Evolutionary conservation across 169 alveolate genomes (phyloP).

Genomic region (Eimeria praecox): DNA sequence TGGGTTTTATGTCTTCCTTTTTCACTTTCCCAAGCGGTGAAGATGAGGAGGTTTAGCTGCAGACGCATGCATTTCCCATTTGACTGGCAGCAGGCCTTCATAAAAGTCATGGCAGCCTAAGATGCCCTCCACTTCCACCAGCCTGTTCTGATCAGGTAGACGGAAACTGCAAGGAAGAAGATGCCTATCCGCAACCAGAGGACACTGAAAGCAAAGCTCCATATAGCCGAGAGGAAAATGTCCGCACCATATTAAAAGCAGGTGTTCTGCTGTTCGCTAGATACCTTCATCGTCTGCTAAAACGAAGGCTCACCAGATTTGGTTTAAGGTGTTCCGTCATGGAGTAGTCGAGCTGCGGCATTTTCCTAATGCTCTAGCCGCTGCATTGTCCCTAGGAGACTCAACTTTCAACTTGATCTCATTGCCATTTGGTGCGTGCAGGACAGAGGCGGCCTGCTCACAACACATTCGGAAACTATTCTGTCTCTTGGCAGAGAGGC

Average conservation of each 20-base stretch:
- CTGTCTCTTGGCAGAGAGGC: conserved; percentile 72
- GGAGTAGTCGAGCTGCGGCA: neutral
- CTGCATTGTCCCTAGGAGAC: neutral
- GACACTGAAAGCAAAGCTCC: neutral
- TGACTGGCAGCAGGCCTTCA: neutral
- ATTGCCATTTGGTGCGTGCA: neutral
- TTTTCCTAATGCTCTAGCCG: neutral
- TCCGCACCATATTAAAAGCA: neutral
- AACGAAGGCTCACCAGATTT: neutral
- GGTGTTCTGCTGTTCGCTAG: neutral
- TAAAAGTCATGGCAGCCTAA: neutral
- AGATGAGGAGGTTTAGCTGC: neutral
- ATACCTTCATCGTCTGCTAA: neutral
- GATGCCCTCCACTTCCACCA: neutral
- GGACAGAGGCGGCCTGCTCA: neutral
- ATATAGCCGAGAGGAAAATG: neutral
- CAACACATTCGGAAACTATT: conserved; percentile 20
- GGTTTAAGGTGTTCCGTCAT: neutral
- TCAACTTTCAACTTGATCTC: neutral
- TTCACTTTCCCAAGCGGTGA: neutral
- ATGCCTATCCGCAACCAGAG: neutral
- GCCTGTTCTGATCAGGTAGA: neutral
- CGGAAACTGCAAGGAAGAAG: neutral
- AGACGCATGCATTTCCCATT: neutral
- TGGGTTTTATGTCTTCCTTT: neutral